These are phyloP conservation scores for Scleroderma bovista DNA, from an alignment of 768 basidiomycete genomes.

Conservation along the genomic window DNA sequence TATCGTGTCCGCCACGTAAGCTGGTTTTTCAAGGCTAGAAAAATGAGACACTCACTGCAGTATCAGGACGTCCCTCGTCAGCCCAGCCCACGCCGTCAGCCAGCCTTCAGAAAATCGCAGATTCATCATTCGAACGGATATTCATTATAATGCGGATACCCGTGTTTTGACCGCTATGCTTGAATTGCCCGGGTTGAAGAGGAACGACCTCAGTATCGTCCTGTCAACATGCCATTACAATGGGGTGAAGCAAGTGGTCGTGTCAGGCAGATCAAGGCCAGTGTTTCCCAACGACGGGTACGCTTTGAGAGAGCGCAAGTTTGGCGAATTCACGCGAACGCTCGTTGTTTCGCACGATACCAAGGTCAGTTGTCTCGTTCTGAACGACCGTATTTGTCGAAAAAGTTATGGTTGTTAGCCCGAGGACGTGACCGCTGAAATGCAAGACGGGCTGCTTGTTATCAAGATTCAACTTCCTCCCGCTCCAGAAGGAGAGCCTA, in stretches of 20 bases:
- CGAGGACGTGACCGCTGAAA: constrained; percentile 47
- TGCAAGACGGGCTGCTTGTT: constrained; percentile 58
- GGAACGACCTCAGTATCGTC: constrained; percentile 49
- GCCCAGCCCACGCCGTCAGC: constrained; percentile 15
- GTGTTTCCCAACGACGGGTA: constrained; percentile 38
- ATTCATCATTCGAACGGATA: constrained; percentile 56
- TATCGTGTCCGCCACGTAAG: constrained; percentile 8
- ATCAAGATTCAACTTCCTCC: constrained; percentile 49
- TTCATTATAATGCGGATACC: constrained; percentile 49
- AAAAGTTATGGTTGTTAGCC: constrained; percentile 30
- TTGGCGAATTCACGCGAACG: constrained; percentile 44
- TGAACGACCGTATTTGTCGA: constrained; percentile 1
- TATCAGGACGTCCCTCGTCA: constrained; percentile 19
- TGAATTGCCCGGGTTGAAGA: constrained; percentile 66
- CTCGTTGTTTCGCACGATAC: constrained; percentile 52
- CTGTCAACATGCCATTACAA: constrained; percentile 59
- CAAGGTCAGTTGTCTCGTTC: constrained; percentile 38
- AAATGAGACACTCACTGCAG: constrained; percentile 11
- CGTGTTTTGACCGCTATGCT: constrained; percentile 53
- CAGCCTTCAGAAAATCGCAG: constrained; percentile 10
- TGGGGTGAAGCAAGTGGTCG: constrained; percentile 54
- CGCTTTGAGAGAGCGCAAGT: constrained; percentile 50
- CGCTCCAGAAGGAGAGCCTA: constrained; percentile 39
- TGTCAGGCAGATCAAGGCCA: constrained; percentile 43
- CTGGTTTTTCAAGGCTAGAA: background rate